A percentile compares a stretch with the other conserved stretches of the same genome.
phyloP scores from a whole-genome alignment of 805 yeast species.

The Kluyveromyces nonfermentans region DNA sequence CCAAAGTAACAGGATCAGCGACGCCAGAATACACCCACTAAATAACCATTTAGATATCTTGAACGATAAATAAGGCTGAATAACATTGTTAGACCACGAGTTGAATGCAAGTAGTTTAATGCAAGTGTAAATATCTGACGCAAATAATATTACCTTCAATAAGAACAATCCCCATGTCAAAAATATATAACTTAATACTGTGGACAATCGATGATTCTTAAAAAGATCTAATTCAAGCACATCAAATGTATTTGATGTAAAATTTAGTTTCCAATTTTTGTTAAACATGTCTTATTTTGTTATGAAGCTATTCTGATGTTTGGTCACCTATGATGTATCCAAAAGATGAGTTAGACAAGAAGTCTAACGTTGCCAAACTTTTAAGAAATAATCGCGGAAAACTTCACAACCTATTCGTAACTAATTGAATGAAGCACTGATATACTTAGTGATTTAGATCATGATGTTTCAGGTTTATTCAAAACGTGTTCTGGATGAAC shows the following conservation, averaged over 20 bases:
- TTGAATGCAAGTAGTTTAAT: slow-evolving; percentile 63
- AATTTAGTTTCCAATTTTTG: slow-evolving; percentile 20
- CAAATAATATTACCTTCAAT: slow-evolving; percentile 47
- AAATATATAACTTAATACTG: slow-evolving; percentile 15
- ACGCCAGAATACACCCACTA: slow-evolving; percentile 69
- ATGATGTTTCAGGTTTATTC: neutral
- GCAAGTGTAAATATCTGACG: slow-evolving; percentile 72
- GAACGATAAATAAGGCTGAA: slow-evolving; percentile 40
- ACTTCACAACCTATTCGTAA: too few species aligned
- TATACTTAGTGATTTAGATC: neutral
- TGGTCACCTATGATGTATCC: neutral
- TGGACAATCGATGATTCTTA: slow-evolving; percentile 14
- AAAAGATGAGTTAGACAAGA: neutral
- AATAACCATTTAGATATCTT: slow-evolving; percentile 60
- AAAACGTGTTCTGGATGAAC: neutral
- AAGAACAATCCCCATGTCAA: slow-evolving; percentile 29
- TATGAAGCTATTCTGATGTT: neutral
- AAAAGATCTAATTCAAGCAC: slow-evolving; percentile 19
- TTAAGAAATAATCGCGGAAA: too few species aligned
- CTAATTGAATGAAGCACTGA: neutral
- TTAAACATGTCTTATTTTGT: slow-evolving; percentile 10
- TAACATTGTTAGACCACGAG: slow-evolving; percentile 50
- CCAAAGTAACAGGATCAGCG: slow-evolving; percentile 48
- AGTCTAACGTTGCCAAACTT: neutral
- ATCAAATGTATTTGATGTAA: slow-evolving; percentile 22